phyloP scores from a whole-genome alignment of 1,284 basidiomycete species.

The Stygiomarasmius scandens region DNA sequence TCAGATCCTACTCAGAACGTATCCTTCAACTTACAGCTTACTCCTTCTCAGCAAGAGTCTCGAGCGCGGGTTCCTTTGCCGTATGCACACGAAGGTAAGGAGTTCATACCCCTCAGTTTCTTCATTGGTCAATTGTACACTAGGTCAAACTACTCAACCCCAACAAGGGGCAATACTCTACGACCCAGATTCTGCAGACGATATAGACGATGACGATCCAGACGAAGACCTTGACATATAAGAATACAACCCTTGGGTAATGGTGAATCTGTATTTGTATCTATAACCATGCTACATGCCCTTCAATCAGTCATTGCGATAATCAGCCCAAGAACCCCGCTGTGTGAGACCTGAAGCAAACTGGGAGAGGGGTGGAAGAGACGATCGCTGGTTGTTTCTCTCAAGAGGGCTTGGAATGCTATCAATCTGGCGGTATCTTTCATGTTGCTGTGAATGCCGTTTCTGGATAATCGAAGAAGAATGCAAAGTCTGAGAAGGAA shows the following conservation, averaged over 20 bases:
- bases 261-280: no score
- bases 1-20: constrained; percentile 66
- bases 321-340: constrained; percentile 14
- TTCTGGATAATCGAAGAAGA: no score
- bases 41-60: constrained; percentile 80
- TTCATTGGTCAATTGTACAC: neutral
- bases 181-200: constrained; percentile 86
- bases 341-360: constrained; percentile 20
- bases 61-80: constrained; percentile 83
- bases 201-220: constrained; percentile 88
- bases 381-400: constrained; percentile 24
- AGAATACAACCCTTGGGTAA: constrained; percentile 4
- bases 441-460: no score
- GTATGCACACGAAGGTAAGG: constrained; percentile 79
- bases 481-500: no score
- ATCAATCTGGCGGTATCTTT: no score
- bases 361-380: constrained; percentile 32
- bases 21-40: constrained; percentile 86
- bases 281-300: no score
- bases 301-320: neutral
- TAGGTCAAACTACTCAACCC: constrained; percentile 9
- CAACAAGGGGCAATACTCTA: constrained; percentile 51
- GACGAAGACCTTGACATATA: constrained; percentile 87
- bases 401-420: no score
- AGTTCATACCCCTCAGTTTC: neutral